phyloP scores from a whole-genome alignment of 1,284 basidiomycete species.

The Binderoboletus segoi region DNA sequence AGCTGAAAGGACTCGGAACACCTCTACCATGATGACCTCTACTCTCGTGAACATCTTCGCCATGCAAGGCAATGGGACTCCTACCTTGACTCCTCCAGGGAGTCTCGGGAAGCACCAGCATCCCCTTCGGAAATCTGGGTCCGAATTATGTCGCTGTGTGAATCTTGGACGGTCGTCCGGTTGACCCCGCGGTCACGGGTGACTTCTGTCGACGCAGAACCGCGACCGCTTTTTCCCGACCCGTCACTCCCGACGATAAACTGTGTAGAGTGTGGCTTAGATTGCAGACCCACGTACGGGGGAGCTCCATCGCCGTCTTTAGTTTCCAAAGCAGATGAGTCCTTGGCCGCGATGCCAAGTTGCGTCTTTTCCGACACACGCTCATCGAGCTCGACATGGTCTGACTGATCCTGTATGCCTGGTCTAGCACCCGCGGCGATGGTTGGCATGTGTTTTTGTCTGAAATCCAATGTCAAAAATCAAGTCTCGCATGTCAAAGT shows the following conservation, averaged over 20 bases:
- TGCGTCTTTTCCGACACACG: background rate
- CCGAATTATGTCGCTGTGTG: background rate
- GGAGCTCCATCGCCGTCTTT: background rate
- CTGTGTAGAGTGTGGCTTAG: background rate
- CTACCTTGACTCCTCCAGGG: constrained; percentile 4
- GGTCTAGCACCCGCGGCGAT: background rate
- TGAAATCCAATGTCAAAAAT: constrained; percentile 9
- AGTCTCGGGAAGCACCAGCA: background rate
- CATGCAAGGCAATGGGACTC: background rate
- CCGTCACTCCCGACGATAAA: background rate
- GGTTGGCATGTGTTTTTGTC: background rate
- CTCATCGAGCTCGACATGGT: background rate
- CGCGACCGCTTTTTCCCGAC: background rate
- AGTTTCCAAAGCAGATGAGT: background rate
- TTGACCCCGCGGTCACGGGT: background rate
- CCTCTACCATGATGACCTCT: background rate
- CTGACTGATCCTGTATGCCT: background rate
- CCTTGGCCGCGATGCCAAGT: background rate
- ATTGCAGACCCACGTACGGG: background rate
- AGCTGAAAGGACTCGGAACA: background rate
- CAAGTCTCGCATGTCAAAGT: background rate
- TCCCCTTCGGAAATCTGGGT: background rate
- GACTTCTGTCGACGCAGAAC: background rate
- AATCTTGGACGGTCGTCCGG: background rate
- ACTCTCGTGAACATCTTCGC: constrained; percentile 1